These are phyloP conservation scores for Malus asiatica DNA, from an alignment of 306 rosid species.

Conservation along the genomic window DNA sequence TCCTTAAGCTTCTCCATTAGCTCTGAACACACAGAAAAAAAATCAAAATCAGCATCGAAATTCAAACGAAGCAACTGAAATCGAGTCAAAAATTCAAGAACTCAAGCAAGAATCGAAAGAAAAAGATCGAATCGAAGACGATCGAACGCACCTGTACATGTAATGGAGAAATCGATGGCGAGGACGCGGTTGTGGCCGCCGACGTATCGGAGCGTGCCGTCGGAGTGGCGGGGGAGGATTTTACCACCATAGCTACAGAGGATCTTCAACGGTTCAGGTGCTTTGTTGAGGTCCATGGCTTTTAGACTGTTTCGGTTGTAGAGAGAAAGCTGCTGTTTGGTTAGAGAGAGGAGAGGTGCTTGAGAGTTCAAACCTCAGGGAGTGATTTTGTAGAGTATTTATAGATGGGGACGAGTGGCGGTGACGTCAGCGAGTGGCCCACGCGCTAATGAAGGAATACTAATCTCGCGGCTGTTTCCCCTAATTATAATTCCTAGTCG, in stretches of 20 bases:
- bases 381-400: conserved; percentile 31
- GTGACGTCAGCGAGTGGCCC: conserved; percentile 21
- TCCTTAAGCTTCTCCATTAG: conserved; percentile 61
- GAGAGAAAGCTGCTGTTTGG: not conserved
- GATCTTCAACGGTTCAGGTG: conserved; percentile 34
- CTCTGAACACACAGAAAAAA: conserved; percentile 30
- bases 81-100: not conserved
- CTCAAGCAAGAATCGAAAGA: not conserved
- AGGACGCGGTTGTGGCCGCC: conserved; percentile 87
- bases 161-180: conserved; percentile 43
- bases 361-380: conserved; percentile 29
- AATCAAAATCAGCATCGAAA: not conserved
- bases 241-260: conserved; percentile 89
- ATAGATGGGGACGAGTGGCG: conserved; percentile 14
- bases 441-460: conserved; percentile 23
- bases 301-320: not conserved
- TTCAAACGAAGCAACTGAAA: not conserved
- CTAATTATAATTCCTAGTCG: not conserved
- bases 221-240: conserved; percentile 64
- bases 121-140: not conserved
- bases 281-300: conserved; percentile 20
- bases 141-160: conserved; percentile 49
- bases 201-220: conserved; percentile 69
- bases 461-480: not conserved
- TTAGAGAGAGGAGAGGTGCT: not conserved